Evolutionary conservation across 2,329 filamentous ascomycete genomes (phyloP).

Genomic region (Talaromyces piceae): DNA sequence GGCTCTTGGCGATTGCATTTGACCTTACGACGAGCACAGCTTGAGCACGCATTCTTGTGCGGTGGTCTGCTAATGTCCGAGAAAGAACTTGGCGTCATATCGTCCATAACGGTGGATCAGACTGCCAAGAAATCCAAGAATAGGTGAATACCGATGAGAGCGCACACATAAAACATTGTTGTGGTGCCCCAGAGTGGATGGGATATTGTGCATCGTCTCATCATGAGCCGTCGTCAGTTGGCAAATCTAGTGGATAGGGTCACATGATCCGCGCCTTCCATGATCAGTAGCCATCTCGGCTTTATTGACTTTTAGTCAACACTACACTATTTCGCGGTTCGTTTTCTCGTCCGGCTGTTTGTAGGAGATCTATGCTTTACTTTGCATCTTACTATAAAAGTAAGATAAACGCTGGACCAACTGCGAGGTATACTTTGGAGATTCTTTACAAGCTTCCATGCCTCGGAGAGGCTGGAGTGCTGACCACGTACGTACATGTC

Average conservation of each 20-base stretch:
- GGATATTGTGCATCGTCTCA: not conserved
- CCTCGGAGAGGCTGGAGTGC: too few species aligned
- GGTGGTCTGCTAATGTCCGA: not conserved
- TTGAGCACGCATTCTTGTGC: conserved; percentile 17
- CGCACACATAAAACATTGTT: not conserved
- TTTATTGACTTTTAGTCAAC: too few species aligned
- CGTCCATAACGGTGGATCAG: not conserved
- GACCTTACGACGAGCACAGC: conserved; percentile 64
- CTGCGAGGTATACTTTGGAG: not conserved
- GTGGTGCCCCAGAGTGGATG: not conserved
- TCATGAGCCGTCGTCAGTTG: not conserved
- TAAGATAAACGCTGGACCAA: too few species aligned
- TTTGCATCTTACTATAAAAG: too few species aligned
- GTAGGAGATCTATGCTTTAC: too few species aligned
- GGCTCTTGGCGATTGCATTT: conserved; percentile 63
- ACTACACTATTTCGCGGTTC: too few species aligned
- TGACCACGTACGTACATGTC: not conserved
- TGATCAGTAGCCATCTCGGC: not conserved
- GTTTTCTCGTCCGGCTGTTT: too few species aligned
- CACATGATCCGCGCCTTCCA: not conserved
- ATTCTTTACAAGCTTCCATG: not conserved
- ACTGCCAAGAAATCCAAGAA: not conserved
- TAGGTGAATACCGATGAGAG: not conserved
- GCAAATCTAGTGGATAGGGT: not conserved
- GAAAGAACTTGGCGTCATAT: not conserved